phyloP scores from a whole-genome alignment of 345 rosid species.

The Bretschneidera sinensis region DNA sequence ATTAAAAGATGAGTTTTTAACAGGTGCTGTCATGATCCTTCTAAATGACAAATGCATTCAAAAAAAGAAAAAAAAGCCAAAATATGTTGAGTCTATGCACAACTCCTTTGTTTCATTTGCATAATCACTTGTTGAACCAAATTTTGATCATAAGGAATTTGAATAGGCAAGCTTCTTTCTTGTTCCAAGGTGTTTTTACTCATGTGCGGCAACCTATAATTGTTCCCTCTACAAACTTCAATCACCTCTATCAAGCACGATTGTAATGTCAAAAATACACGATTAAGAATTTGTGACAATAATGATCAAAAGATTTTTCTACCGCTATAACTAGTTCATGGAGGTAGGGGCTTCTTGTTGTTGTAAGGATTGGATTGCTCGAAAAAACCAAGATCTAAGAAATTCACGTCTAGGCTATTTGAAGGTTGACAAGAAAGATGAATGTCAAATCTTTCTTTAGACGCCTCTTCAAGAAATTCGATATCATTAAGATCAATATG shows the following conservation, averaged over 20 bases:
- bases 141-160: neutral
- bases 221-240: constrained; percentile 2
- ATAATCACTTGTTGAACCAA: neutral
- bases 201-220: constrained; percentile 8
- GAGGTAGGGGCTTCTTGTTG: neutral
- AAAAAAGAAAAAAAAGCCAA: too few species aligned
- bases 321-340: neutral
- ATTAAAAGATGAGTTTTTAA: too few species aligned
- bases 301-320: neutral
- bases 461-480: neutral
- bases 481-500: constrained; percentile 2
- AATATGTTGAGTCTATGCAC: too few species aligned
- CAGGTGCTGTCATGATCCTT: too few species aligned
- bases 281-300: neutral
- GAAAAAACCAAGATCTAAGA: constrained; percentile 15
- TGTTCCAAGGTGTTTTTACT: neutral
- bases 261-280: constrained; percentile 11
- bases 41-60: too few species aligned
- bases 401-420: constrained; percentile 1
- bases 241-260: constrained; percentile 9
- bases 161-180: neutral
- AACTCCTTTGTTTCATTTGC: too few species aligned
- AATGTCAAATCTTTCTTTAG: constrained; percentile 6
- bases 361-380: constrained; percentile 8
- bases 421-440: constrained; percentile 7